Conservation (phyloP, 805 yeast species). For the Lipomyces starkeyi region DNA sequence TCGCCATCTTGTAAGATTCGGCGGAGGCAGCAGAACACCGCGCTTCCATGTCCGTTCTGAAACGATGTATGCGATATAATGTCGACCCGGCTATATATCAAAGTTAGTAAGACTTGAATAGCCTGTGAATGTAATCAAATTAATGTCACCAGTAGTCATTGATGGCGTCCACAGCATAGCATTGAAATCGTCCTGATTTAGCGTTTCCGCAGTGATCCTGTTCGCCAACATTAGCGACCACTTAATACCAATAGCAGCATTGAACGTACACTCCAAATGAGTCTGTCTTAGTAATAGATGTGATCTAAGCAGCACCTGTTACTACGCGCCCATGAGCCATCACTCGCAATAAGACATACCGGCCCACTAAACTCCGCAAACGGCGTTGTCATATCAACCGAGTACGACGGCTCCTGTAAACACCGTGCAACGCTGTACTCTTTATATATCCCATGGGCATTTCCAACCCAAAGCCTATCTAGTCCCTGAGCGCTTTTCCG, state of each 20-base stretch:
- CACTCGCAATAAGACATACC: conserved; percentile 6
- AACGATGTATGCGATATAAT: conserved; percentile 26
- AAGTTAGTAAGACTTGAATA: not conserved
- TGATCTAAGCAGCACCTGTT: conserved; percentile 6
- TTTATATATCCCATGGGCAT: conserved; percentile 27
- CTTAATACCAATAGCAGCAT: not conserved
- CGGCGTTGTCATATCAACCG: conserved; percentile 34
- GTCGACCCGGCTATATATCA: conserved; percentile 12
- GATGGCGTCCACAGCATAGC: conserved; percentile 33
- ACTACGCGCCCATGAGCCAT: not conserved
- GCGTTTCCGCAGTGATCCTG: conserved; percentile 30
- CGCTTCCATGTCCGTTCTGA: conserved; percentile 29
- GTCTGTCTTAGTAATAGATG: conserved; percentile 25
- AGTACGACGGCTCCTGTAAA: conserved; percentile 25
- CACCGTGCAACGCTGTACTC: conserved; percentile 13
- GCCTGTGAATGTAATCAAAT: conserved; percentile 15
- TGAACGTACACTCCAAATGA: conserved; percentile 28
- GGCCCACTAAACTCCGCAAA: conserved; percentile 36
- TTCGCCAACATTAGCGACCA: not conserved
- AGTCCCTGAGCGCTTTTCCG: conserved; percentile 15
- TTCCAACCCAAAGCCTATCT: conserved; percentile 29
- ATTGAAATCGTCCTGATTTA: conserved; percentile 21
- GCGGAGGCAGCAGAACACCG: conserved; percentile 28
- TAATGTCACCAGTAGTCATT: not conserved
- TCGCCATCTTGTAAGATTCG: conserved; percentile 23